These are phyloP conservation scores for Haplosporangium gracile DNA, from an alignment of 192 early-diverging fungal genomes.

Conservation along the genomic window DNA sequence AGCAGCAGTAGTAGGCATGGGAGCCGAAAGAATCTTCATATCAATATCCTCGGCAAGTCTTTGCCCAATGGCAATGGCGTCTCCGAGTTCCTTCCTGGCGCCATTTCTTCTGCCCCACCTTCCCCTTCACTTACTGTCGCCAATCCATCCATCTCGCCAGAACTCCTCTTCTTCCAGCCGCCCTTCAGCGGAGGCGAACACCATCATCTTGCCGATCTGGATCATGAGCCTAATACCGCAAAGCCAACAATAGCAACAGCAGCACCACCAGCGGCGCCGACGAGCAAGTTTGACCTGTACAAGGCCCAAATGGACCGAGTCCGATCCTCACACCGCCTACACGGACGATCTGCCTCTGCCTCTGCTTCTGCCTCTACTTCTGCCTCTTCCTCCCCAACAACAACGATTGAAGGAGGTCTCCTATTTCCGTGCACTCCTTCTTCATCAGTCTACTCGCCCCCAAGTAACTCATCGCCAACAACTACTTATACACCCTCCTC, in stretches of 20 bases:
- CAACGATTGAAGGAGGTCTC: neutral
- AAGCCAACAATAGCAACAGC: neutral
- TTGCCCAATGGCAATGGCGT: neutral
- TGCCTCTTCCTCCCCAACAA: slow-evolving; percentile 11
- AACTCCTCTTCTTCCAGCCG: neutral
- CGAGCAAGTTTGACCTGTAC: slow-evolving; percentile 47
- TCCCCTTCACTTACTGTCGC: neutral
- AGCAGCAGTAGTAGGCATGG: slow-evolving; percentile 5
- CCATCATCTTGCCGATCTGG: slow-evolving; percentile 1
- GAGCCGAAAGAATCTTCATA: slow-evolving; percentile 13
- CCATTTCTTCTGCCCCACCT: neutral
- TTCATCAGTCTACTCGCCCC: slow-evolving; percentile 4
- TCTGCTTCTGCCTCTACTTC: neutral
- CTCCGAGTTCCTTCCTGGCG: slow-evolving; percentile 3
- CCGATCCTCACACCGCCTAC: slow-evolving; percentile 6
- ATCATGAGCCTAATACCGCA: neutral
- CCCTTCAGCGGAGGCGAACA: neutral
- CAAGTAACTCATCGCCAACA: slow-evolving; percentile 4
- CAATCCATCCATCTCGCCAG: neutral
- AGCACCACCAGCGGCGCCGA: neutral
- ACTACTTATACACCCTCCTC: neutral
- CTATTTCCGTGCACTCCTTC: neutral
- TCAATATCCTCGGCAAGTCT: neutral
- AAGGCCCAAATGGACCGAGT: slow-evolving; percentile 38
- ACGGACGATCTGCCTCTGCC: neutral